A percentile compares a stretch with the other conserved stretches of the same genome.
phyloP scores from a whole-genome alignment of 768 basidiomycete species.

The Trametes gibbosa region DNA sequence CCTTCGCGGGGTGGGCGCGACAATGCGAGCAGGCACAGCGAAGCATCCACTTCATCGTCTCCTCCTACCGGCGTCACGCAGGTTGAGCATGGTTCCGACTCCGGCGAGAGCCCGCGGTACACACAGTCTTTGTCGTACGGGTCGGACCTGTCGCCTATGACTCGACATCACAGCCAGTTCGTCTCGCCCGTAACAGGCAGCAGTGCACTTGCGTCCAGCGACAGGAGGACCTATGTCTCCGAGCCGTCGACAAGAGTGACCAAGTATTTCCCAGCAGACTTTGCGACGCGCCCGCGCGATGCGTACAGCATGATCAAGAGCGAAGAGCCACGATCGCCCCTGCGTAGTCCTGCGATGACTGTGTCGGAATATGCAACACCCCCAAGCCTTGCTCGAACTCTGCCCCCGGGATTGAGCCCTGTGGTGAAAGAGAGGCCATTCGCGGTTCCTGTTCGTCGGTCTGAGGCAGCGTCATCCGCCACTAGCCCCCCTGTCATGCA shows the following conservation, averaged over 20 bases:
- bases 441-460: too few relatives aligned
- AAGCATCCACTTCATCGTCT: slow-evolving; percentile 4
- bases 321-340: neutral
- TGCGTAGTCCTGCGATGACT: neutral
- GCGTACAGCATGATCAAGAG: neutral
- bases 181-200: slow-evolving; percentile 1
- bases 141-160: neutral
- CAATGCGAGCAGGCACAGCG: neutral
- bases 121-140: slow-evolving; percentile 5
- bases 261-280: slow-evolving; percentile 5
- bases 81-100: neutral
- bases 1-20: neutral
- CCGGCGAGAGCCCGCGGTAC: neutral
- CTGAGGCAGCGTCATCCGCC: too few relatives aligned
- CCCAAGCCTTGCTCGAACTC: neutral
- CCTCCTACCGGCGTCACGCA: slow-evolving; percentile 5
- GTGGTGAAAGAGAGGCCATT: too few relatives aligned
- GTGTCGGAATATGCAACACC: neutral
- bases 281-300: neutral
- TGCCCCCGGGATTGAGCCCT: neutral
- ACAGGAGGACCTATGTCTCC: slow-evolving; percentile 5
- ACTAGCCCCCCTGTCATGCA: neutral
- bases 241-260: slow-evolving; percentile 4
- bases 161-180: neutral
- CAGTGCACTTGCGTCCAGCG: slow-evolving; percentile 1